A percentile compares a stretch with the other conserved stretches of the same genome.
Evolutionary conservation across 2,329 filamentous ascomycete genomes (phyloP).

Genomic region (Phialophora expanda): DNA sequence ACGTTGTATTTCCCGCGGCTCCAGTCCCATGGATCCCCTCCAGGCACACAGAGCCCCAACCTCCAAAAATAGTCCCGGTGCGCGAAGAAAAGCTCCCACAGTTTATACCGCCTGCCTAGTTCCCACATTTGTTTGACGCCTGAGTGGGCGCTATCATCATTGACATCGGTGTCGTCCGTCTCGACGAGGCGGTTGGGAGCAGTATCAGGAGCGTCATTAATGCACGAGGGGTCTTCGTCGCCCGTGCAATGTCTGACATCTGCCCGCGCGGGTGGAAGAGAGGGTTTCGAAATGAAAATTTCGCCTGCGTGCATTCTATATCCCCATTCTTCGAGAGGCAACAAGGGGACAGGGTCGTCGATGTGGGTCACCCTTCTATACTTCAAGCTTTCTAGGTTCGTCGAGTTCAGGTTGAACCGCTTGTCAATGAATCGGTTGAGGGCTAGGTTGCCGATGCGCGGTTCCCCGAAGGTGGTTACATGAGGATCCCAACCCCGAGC

Average conservation of each 20-base stretch:
- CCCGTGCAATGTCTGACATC: constrained; percentile 77
- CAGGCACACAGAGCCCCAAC: constrained; percentile 84
- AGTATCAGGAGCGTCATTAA: constrained; percentile 55
- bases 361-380: constrained; percentile 85
- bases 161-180: background rate
- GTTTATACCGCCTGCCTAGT: constrained; percentile 66
- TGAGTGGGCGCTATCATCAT: background rate
- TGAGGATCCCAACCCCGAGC: constrained; percentile 74
- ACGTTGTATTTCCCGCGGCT: constrained; percentile 31
- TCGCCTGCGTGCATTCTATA: constrained; percentile 85
- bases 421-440: constrained; percentile 61
- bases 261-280: constrained; percentile 68
- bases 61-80: constrained; percentile 98
- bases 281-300: constrained; percentile 76
- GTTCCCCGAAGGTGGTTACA: constrained; percentile 93
- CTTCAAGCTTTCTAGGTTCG: constrained; percentile 38
- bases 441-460: constrained; percentile 63
- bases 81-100: constrained; percentile 93
- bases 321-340: constrained; percentile 87
- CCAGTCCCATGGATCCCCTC: constrained; percentile 58
- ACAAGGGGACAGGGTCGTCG: constrained; percentile 84
- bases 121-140: constrained; percentile 36
- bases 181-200: constrained; percentile 37
- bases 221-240: constrained; percentile 73
- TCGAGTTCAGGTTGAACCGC: constrained; percentile 53